Evolutionary conservation across 2,329 filamentous ascomycete genomes (phyloP), one percentile per base, ranked within the genome.

Genomic region (Drechslerella coelobrocha): DNA sequence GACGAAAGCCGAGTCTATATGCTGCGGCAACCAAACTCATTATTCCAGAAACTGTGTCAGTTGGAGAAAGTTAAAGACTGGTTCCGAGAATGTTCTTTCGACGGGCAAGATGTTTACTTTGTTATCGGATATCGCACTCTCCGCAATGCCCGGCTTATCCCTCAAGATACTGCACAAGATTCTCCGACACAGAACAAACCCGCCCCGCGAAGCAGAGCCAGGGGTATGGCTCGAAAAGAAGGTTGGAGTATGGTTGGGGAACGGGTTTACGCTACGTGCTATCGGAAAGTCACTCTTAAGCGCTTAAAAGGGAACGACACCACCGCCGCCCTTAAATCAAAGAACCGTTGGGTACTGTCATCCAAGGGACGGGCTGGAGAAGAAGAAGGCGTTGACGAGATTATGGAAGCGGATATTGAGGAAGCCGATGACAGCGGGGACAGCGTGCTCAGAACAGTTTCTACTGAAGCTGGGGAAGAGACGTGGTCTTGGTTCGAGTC

Each of bases 1-100:
- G 56, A 68, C 17, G 63, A 68, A 17, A 68, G 55, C 17, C 50
- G 63, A 9, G 17, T 68, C 6, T 68, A 68, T 51, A 61, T 56
- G 10, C 29, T 61, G 27, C 50, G 50, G 3, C 55, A 68, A 17
- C 63, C 63, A 27, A 55, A 43, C 10, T 12, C 26, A 12, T 17
- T 68, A 4, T 68, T 68, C 29, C 48, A 68, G 29, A 10, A 51
- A 14, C n/a, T 68, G 0, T 68, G 26, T 8, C 41, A 39, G 23
- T 26, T 29, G 21, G 50, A 19, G 9, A 21, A 41, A 5, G 55
- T 53, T 8, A n/a, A 43, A 17, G 26, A 48, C 5, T 52, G 63
- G 43, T 27, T 68, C 12, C 23, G 39, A 21, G 26, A 45, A 7
- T 61, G 26, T 39, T 54, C 51, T 17, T 0, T 34, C 2, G 34